Evolutionary conservation across 352 stramenopile genomes (phyloP).

Genomic region (Globisporangium irregulare): DNA sequence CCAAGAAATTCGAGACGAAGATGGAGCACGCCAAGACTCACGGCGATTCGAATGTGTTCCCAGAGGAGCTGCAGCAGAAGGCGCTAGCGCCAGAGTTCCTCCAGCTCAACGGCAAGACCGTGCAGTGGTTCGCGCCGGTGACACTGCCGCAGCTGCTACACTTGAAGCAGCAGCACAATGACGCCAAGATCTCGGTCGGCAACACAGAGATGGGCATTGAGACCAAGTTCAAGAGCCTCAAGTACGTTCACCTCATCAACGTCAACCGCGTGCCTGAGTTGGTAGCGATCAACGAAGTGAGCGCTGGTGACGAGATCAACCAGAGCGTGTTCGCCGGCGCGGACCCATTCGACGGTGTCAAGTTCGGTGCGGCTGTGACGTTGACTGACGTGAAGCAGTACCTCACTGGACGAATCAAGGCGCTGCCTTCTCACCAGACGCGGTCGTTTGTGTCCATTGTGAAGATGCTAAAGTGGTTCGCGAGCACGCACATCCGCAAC

Average conservation of each 20-base stretch:
- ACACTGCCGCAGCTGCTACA: conserved; percentile 87
- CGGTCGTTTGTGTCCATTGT: conserved; percentile 56
- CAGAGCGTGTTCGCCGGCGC: conserved; percentile 34
- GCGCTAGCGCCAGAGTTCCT: conserved; percentile 48
- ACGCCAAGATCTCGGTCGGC: conserved; percentile 93
- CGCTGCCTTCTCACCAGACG: conserved; percentile 39
- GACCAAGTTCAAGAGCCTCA: conserved; percentile 91
- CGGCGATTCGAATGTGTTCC: conserved; percentile 34
- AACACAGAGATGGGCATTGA: conserved; percentile 98
- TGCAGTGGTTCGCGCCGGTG: conserved; percentile 92
- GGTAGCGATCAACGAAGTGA: conserved; percentile 39
- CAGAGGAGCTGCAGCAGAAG: conserved; percentile 60
- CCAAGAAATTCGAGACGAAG: conserved; percentile 30
- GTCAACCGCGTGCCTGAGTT: conserved; percentile 71
- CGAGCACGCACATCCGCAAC: conserved; percentile 96
- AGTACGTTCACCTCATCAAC: conserved; percentile 69
- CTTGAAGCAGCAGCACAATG: conserved; percentile 79
- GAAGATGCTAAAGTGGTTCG: conserved; percentile 96
- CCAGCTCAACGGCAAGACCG: conserved; percentile 57
- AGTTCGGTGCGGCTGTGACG: conserved; percentile 79
- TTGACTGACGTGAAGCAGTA: conserved; percentile 71
- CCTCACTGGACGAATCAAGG: conserved; percentile 36
- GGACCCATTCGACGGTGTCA: conserved; percentile 55
- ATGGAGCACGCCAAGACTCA: conserved; percentile 23
- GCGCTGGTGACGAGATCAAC: conserved; percentile 45